Percentiles rank a stretch among this genome's conserved stretches.
phyloP scores from a whole-genome alignment of 192 early-diverging fungal genomes.

The Obelidium mucronatum region DNA sequence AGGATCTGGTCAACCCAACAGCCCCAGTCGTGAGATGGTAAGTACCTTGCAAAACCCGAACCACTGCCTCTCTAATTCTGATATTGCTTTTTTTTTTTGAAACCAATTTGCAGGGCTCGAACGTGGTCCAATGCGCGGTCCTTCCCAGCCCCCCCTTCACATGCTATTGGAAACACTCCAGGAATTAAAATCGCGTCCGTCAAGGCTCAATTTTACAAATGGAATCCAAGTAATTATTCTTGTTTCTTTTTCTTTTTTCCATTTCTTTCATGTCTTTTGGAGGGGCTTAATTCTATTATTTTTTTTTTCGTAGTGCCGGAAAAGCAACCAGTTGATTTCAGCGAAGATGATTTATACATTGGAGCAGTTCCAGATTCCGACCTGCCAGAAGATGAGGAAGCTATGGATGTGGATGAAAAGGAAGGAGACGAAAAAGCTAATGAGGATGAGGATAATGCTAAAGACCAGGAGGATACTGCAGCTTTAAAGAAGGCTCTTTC shows the following conservation, averaged over 20 bases:
- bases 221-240: conserved; percentile 9
- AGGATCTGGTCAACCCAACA: neutral
- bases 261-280: too few species aligned
- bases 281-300: neutral
- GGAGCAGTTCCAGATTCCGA: conserved; percentile 7
- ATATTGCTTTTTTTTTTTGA: neutral
- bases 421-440: neutral
- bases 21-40: conserved; percentile 26
- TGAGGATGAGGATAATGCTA: neutral
- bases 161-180: conserved; percentile 35
- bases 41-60: neutral
- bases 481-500: neutral
- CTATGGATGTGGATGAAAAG: neutral
- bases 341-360: conserved; percentile 33
- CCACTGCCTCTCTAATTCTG: neutral
- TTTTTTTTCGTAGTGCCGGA: conserved; percentile 8
- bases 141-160: conserved; percentile 30
- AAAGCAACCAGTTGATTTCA: conserved; percentile 33
- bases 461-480: neutral
- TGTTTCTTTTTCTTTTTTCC: neutral
- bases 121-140: conserved; percentile 9
- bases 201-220: conserved; percentile 32
- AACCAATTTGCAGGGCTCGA: conserved; percentile 6
- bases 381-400: conserved; percentile 11
- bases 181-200: conserved; percentile 25